Percentiles rank a stretch among this genome's conserved stretches.
Conservation (phyloP, 1,139 yeast genomes). For the Geotrichum candidum region DNA sequence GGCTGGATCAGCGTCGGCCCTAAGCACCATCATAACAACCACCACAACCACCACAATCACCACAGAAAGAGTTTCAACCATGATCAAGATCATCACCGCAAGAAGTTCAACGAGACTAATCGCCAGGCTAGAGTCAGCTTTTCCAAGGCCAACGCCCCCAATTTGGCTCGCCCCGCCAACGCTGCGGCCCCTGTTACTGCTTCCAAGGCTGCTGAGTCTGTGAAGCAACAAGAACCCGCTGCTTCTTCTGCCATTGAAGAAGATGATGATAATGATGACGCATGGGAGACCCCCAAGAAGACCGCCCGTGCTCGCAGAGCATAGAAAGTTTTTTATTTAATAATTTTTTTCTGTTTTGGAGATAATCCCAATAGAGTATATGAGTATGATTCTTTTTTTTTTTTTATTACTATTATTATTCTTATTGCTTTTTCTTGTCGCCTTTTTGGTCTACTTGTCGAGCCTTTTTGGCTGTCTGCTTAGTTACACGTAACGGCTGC, state of each 20-base stretch:
- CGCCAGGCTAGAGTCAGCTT: conserved; percentile 10
- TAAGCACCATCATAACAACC: conserved; percentile 17
- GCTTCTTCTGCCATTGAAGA: conserved; percentile 2
- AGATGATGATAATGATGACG: conserved; percentile 11
- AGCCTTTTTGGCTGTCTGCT: too few species aligned
- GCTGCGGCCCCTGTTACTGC: neutral
- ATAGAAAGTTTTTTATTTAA: neutral
- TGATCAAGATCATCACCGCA: conserved; percentile 17
- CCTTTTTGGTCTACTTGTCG: neutral
- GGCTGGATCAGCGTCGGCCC: conserved; percentile 35
- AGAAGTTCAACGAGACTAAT: conserved; percentile 15
- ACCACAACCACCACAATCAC: conserved; percentile 1
- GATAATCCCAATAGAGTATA: neutral
- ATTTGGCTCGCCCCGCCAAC: neutral
- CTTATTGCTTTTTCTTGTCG: neutral
- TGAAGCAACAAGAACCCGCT: neutral
- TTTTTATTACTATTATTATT: too few species aligned
- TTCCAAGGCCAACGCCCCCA: conserved; percentile 7
- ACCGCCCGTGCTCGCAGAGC: conserved; percentile 9
- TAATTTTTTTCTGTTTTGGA: neutral
- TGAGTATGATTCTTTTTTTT: neutral
- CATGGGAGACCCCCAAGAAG: conserved; percentile 15
- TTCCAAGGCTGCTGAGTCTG: neutral
- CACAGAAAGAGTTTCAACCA: conserved; percentile 19
- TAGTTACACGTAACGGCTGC: too few species aligned